A percentile compares a stretch with the other conserved stretches of the same genome.
These are phyloP conservation scores for Phoma herbarum DNA, from an alignment of 2,329 filamentous ascomycete genomes.

Conservation along the genomic window DNA sequence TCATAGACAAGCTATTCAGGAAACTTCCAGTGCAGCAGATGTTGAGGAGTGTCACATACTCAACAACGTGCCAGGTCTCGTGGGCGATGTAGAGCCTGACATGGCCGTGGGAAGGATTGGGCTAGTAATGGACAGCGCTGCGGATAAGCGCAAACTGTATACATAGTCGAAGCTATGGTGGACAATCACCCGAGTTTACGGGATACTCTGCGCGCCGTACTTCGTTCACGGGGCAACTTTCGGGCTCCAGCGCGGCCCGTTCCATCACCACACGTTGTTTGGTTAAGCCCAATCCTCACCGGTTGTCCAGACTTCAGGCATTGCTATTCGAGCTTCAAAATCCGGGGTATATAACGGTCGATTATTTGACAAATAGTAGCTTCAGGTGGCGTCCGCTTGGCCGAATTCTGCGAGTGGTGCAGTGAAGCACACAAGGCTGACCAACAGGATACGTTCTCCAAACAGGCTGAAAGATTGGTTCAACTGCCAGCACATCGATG, in stretches of 20 bases:
- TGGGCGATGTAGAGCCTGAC: not conserved
- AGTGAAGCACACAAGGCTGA: conserved; percentile 29
- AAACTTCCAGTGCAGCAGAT: not conserved
- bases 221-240: not conserved
- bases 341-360: not conserved
- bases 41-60: not conserved
- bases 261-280: not conserved
- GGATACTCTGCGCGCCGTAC: no score
- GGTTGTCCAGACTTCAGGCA: not conserved
- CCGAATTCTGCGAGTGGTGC: conserved; percentile 4
- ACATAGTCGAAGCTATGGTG: not conserved
- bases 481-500: conserved; percentile 34
- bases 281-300: conserved; percentile 1
- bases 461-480: conserved; percentile 35
- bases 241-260: not conserved
- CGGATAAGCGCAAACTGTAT: not conserved
- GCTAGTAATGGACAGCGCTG: not conserved
- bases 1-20: no score
- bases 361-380: not conserved
- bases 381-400: not conserved
- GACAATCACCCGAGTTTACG: not conserved
- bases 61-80: not conserved
- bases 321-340: not conserved
- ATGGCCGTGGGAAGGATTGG: not conserved
- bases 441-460: conserved; percentile 27